These are phyloP conservation scores for Mycothermus thermophilus DNA, from an alignment of 495 filamentous ascomycete species.

Conservation along the genomic window DNA sequence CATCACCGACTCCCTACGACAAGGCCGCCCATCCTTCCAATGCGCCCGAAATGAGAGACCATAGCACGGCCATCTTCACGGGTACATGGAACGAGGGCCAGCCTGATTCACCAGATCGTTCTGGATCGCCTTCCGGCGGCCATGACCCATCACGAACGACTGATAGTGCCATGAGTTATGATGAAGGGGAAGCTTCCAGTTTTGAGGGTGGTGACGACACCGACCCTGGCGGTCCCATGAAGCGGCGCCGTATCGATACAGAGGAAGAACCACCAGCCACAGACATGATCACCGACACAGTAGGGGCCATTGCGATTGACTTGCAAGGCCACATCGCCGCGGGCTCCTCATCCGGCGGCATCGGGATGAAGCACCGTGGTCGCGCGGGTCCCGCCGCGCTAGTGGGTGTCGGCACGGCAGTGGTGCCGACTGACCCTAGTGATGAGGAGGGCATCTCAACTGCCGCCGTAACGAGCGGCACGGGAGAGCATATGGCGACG, in stretches of 20 bases:
- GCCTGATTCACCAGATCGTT: slow-evolving; percentile 31
- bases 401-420: slow-evolving; percentile 76
- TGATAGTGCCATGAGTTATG: too few species aligned
- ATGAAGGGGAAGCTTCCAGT: too few species aligned
- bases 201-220: not conserved
- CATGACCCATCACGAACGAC: slow-evolving; percentile 4
- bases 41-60: slow-evolving; percentile 24
- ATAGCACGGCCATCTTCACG: slow-evolving; percentile 37
- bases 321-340: slow-evolving; percentile 75
- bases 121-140: slow-evolving; percentile 6
- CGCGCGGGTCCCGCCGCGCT: slow-evolving; percentile 85
- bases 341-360: slow-evolving; percentile 96
- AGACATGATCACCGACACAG: slow-evolving; percentile 71
- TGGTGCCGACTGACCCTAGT: slow-evolving; percentile 53
- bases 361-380: slow-evolving; percentile 92
- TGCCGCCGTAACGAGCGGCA: slow-evolving; percentile 77
- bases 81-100: slow-evolving; percentile 49
- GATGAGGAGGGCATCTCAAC: slow-evolving; percentile 46
- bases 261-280: slow-evolving; percentile 17
- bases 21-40: slow-evolving; percentile 6
- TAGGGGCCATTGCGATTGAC: slow-evolving; percentile 90
- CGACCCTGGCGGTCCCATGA: not conserved
- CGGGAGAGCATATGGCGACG: slow-evolving; percentile 93
- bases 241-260: slow-evolving; percentile 3
- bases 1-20: slow-evolving; percentile 13